A percentile compares a stretch with the other conserved stretches of the same genome.
Conservation (phyloP, 1,284 basidiomycete species). For the Fistulinella staudtii region DNA sequence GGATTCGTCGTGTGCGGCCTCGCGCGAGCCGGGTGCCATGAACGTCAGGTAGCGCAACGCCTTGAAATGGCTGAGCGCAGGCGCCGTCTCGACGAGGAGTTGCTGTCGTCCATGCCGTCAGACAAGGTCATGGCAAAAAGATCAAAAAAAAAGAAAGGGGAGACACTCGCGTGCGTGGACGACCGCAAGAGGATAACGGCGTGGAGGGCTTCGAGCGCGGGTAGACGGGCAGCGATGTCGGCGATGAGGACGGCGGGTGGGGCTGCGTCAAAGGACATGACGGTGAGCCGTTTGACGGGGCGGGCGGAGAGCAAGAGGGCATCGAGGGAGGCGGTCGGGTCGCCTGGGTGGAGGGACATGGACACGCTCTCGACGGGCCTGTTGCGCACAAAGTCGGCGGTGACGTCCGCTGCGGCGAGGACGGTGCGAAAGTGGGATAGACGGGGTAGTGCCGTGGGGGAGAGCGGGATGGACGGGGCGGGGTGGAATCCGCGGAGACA, state of each 20-base stretch:
- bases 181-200: conserved; percentile 48
- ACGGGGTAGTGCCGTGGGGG: conserved; percentile 42
- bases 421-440: conserved; percentile 52
- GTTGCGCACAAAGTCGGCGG: conserved; percentile 43
- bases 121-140: not conserved
- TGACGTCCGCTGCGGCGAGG: conserved; percentile 44
- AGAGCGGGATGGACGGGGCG: conserved; percentile 34
- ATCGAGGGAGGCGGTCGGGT: conserved; percentile 38
- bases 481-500: conserved; percentile 47
- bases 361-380: conserved; percentile 51
- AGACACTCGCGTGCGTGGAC: conserved; percentile 39
- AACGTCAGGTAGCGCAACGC: conserved; percentile 40
- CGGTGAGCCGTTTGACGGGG: conserved; percentile 47
- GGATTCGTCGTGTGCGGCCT: conserved; percentile 32
- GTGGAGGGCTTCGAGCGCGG: conserved; percentile 52
- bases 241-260: conserved; percentile 41
- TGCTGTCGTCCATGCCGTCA: conserved; percentile 29
- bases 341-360: conserved; percentile 47
- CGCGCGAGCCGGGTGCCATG: conserved; percentile 32
- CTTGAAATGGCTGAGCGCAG: conserved; percentile 31
- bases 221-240: conserved; percentile 44
- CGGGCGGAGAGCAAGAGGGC: conserved; percentile 39
- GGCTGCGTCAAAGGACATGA: conserved; percentile 53
- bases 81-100: conserved; percentile 26
- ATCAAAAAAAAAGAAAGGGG: not conserved